Base-by-base conservation (phyloP, 2,329 filamentous ascomycete genomes). In the Neofusicoccum ribis region DNA sequence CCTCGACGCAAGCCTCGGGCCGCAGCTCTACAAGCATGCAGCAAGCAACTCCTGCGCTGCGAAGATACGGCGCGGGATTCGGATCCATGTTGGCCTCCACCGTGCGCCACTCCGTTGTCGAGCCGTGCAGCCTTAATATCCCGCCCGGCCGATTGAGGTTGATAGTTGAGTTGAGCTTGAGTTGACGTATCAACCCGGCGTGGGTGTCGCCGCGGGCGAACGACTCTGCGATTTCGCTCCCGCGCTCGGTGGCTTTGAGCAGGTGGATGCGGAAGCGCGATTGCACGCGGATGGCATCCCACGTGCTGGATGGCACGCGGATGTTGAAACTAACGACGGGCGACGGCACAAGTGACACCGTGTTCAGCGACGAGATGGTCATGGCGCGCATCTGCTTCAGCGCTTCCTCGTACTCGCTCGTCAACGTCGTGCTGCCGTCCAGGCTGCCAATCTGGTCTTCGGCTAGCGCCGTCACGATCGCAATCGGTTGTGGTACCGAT, bases 271-370 rank as follows among this genome's bases (percentile, higher is more conserved):
- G 78, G 67, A 89, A 84, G 17, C 52, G 68, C 9, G 72, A 71
- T 0, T 76, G 70, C 3, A 75, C 72, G 3, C 69, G 70, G 20
- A 89, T 83, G 6, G 84, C 84, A 62, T 82, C 78, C 54, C 86
- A 80, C 0, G 86, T 88, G 43, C 82, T 78, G 0, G 86, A 88
- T 1, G 85, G 84, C 1, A 80, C 69, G 60, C 82, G 83, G 64
- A 89, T 80, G 67, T 89, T 89, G 80, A 89, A 89, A 0, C 85
- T 86, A 31, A 89, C 78, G n/a, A 85, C 79, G 0, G 86, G 85
- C 1, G 72, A 68, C 1, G 87, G 86, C 36, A 79, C 71, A 3
- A 89, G 76, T 0, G 85, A 83, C 14, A 89, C 84, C 3, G 85
- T 86, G 67, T 78, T 87, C 74, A 89, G 84, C 1, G 86, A 88